Evolutionary conservation across 2,329 filamentous ascomycete genomes (phyloP).

Genomic region (Verticillium nonalfalfae): DNA sequence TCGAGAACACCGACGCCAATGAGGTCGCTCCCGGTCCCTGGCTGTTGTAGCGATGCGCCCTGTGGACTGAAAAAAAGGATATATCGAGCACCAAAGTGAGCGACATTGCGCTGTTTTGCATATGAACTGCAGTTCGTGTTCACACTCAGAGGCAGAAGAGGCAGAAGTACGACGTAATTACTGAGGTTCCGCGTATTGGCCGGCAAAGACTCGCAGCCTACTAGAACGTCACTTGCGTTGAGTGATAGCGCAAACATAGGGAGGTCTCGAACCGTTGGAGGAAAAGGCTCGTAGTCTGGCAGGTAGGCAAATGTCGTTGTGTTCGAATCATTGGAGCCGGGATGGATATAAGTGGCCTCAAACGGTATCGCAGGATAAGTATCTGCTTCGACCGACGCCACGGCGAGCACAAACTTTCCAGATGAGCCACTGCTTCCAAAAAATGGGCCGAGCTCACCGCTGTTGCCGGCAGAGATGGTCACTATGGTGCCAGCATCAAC

Average conservation of each 20-base stretch:
- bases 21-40: neutral
- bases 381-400: constrained; percentile 30
- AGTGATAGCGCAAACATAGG: constrained; percentile 17
- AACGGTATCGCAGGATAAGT: constrained; percentile 7
- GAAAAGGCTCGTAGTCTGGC: constrained; percentile 2
- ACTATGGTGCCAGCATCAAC: constrained; percentile 31
- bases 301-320: constrained; percentile 6
- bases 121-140: neutral
- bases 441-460: constrained; percentile 31
- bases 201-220: constrained; percentile 32
- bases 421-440: constrained; percentile 29
- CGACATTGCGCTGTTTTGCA: neutral
- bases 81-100: constrained; percentile 1
- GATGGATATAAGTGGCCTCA: constrained; percentile 1
- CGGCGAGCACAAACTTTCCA: constrained; percentile 31
- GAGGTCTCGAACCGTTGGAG: constrained; percentile 6
- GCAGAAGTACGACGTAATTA: constrained; percentile 31
- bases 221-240: constrained; percentile 12
- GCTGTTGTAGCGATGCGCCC: neutral
- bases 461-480: constrained; percentile 34
- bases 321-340: neutral
- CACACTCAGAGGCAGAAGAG: neutral
- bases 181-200: constrained; percentile 28
- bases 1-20: neutral
- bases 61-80: neutral